Evolutionary conservation across 164 flowering plant genomes (phyloP), one percentile per base, ranked within the genome.

Genomic region (Platanus orientalis): DNA sequence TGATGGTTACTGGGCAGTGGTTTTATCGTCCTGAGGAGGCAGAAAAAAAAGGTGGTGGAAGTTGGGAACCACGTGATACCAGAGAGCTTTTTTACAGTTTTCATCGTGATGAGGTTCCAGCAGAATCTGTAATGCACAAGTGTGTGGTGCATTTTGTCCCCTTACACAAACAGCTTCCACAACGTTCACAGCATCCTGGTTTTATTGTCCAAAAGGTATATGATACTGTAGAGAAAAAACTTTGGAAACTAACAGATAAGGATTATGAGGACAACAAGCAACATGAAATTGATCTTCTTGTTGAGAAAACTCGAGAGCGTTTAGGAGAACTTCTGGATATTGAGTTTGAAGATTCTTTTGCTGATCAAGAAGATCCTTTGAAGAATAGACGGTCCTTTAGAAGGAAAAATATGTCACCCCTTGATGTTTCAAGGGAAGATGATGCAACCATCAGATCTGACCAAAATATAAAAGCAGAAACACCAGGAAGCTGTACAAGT

Each of bases 21-120:
- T 89, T 94, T 73, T 94, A 94, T 70, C 96, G 97, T 39, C 99
- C 99, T 42, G 99, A 91, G 68, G 99, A 91, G 71, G 99, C 96
- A 24, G 89, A 80, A 47, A 86, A 68, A 61, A 86, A 73, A 67
- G 85, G 83, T 17, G 99, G 96, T 58, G 97, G 95, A 67, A 78
- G 68, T 72, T 91, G 97, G 96, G 73, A 86, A 67, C 74, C 90
- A 52, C 59, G 69, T 65, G 97, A 91, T 74, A 79, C 93, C 5
- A 81, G 98, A 62, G 95, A 91, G 72, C 82, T 94, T 14, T 94
- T 91, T 62, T 94, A 94, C 52, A 91, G 98, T 77, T 89, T 88
- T 71, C 98, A 91, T 58, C 89, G 84, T 54, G 98, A 91, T 76
- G 95, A 87, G 57, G 90, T 91, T 42, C 93, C 96, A 21, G 98